phyloP scores from a whole-genome alignment of 2,329 filamentous ascomycete genomes.

The Claviceps spartinae region DNA sequence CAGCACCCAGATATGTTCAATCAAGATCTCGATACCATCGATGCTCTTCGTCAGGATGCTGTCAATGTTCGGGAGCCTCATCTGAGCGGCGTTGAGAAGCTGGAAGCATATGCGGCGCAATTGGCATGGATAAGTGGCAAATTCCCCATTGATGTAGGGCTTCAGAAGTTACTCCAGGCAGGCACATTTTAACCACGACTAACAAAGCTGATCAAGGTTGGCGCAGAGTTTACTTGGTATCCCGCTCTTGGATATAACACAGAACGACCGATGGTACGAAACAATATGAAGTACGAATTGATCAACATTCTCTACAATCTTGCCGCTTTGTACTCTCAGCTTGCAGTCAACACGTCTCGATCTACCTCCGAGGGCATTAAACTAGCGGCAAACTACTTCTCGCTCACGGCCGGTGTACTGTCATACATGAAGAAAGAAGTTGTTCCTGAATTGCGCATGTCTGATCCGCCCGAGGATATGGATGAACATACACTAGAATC shows the following conservation, averaged over 20 bases:
- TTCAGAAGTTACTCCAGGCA: not conserved
- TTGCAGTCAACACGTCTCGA: conserved; percentile 69
- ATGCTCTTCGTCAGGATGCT: conserved; percentile 71
- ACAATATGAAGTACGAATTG: conserved; percentile 68
- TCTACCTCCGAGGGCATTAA: conserved; percentile 73
- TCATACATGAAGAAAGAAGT: conserved; percentile 62
- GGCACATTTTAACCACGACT: conserved; percentile 4
- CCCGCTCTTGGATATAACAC: conserved; percentile 83
- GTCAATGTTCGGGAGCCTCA: conserved; percentile 82
- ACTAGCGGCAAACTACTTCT: conserved; percentile 79
- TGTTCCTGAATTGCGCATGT: conserved; percentile 67
- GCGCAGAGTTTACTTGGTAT: conserved; percentile 94
- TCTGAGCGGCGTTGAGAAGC: conserved; percentile 68
- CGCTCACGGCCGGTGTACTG: conserved; percentile 72
- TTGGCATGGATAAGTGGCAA: conserved; percentile 87
- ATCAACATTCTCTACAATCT: conserved; percentile 91
- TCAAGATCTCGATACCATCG: conserved; percentile 72
- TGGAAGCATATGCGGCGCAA: conserved; percentile 87
- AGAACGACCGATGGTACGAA: conserved; percentile 52
- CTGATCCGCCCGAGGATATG: conserved; percentile 88
- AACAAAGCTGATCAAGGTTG: conserved; percentile 43
- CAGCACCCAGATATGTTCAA: conserved; percentile 96
- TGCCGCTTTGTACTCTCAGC: conserved; percentile 82
- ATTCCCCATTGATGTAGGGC: conserved; percentile 74
- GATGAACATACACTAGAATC: conserved; percentile 76